These are phyloP conservation scores for Bruguiera gymnorhiza DNA, from an alignment of 345 rosid genomes.

Conservation along the genomic window DNA sequence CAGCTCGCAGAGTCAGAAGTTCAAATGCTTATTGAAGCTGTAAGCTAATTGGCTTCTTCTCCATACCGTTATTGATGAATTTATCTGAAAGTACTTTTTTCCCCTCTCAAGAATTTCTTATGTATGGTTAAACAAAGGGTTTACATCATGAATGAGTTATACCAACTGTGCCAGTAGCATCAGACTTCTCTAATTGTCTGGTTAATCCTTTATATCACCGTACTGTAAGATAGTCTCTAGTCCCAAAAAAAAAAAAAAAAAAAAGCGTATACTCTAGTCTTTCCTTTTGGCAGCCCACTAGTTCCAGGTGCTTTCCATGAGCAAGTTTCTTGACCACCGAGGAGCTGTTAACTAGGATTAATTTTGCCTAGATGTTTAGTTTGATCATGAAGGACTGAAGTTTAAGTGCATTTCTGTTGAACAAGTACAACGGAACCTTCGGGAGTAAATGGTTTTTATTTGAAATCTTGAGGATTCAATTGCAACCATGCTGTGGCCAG, in stretches of 20 bases:
- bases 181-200: neutral
- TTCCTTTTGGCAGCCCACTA: neutral
- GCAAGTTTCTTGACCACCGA: neutral
- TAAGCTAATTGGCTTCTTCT: conserved; percentile 35
- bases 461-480: too few species aligned
- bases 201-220: neutral
- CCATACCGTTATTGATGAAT: too few species aligned
- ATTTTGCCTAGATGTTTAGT: neutral
- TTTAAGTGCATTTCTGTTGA: neutral
- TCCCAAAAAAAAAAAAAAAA: neutral
- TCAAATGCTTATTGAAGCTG: conserved; percentile 98
- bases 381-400: too few species aligned
- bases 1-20: conserved; percentile 92
- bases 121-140: too few species aligned
- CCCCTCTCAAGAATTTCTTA: too few species aligned
- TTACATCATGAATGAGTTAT: neutral
- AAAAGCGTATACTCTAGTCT: neutral
- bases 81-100: too few species aligned
- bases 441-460: too few species aligned
- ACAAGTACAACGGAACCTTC: too few species aligned
- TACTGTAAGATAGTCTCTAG: neutral
- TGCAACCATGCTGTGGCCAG: too few species aligned
- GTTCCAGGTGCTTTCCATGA: neutral
- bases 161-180: neutral
- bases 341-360: neutral